Conservation (phyloP, 2,329 filamentous ascomycete species). For the Orbilia blumenaviensis region DNA sequence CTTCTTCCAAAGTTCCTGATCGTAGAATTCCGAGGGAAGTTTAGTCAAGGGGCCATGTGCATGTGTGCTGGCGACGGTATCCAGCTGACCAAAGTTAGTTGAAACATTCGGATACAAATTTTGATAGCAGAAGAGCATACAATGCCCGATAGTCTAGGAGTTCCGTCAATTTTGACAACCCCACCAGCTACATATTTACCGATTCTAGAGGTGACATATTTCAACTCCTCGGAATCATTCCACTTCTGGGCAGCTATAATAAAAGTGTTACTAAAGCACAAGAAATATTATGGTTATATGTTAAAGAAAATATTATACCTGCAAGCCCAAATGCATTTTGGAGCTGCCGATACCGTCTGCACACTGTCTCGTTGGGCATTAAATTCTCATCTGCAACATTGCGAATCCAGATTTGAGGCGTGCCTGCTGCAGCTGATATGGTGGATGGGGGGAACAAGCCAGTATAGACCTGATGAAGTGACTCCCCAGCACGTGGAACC, state of each 20-base stretch:
- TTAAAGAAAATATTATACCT: not conserved
- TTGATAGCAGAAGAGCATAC: not conserved
- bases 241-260: constrained; percentile 74
- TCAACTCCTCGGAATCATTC: constrained; percentile 82
- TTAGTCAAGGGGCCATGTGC: constrained; percentile 83
- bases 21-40: constrained; percentile 87
- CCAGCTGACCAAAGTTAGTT: constrained; percentile 67
- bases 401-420: constrained; percentile 54
- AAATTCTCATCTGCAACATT: constrained; percentile 75
- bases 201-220: constrained; percentile 78
- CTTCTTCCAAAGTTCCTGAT: constrained; percentile 62
- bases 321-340: constrained; percentile 62
- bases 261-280: not conserved
- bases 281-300: constrained; percentile 66
- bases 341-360: constrained; percentile 75
- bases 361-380: constrained; percentile 79
- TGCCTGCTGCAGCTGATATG: constrained; percentile 61
- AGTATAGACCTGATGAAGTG: constrained; percentile 77
- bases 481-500: constrained; percentile 78
- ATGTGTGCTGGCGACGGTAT: constrained; percentile 87
- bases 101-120: not conserved
- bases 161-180: constrained; percentile 79
- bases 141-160: constrained; percentile 84
- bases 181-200: constrained; percentile 85
- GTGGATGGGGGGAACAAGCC: constrained; percentile 74